Evolutionary conservation across 345 rosid genomes (phyloP), one percentile per base, ranked within the genome.

Genomic region (rapeseed (Brassica napus)): DNA sequence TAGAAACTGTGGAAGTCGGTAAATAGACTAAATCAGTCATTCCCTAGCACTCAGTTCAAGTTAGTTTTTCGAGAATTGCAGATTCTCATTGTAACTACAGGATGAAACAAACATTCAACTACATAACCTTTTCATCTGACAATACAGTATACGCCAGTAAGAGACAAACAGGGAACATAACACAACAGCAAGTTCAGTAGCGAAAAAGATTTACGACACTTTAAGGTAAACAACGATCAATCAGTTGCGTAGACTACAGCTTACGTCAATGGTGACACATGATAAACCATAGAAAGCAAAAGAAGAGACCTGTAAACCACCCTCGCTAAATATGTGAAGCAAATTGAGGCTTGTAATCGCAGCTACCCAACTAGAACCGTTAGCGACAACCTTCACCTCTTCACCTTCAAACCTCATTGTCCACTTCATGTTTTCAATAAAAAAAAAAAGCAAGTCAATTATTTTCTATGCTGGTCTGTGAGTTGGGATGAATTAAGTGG

Each of bases 341-440:
- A 90, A 86, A 84, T 93, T 93, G 61, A 90, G 93, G 85, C 91
- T 95, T 16, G 99, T 93, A 78, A 90, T 72, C 72, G 96, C 99
- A 86, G 99, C 96, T 73, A 93, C 93, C 98, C 97, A 95, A 81
- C 86, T 83, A 77, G 83, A 80, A 39, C 99, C 99, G 55, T 91
- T 87, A 30, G 97, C 91, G 11, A 95, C 97, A 68, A 84, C 94
- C 82, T 89, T 90, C 81, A 95, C 98, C 84, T 93, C 98, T 88
- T 95, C 99, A 39, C 90, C 96, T 87, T 89, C 99, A 82, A 95
- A 90, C 61, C 97, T 89, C 99, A 93, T 91, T 63, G 97, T 93
- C 99, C 98, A 95, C 99, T 93, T 83, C n/a, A 63, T 69, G 81
- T 74, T 35, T 73, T 65, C 82, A 58, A 26, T 73, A 2, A 66